Evolutionary conservation across 2,329 filamentous ascomycete genomes (phyloP).

Genomic region (Ceratocystis eucalypticola): DNA sequence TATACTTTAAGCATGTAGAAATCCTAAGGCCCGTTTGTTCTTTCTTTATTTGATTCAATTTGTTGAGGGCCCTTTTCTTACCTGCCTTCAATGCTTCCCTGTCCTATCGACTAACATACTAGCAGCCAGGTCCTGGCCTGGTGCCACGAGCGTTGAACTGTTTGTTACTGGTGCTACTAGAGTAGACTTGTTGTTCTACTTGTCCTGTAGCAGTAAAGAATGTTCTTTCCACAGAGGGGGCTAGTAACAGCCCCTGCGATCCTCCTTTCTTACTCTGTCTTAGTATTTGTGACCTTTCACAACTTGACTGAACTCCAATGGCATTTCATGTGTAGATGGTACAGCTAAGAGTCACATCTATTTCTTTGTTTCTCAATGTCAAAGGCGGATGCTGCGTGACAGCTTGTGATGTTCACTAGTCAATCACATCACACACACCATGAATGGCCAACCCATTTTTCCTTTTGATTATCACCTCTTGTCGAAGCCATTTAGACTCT

Average conservation of each 20-base stretch:
- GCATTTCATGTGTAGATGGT: no score
- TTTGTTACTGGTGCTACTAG: no score
- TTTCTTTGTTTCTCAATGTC: not conserved
- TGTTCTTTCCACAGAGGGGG: not conserved
- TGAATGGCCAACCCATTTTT: no score
- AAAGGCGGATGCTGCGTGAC: not conserved
- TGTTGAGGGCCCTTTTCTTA: conserved; percentile 10
- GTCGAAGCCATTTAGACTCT: no score
- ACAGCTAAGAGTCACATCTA: not conserved
- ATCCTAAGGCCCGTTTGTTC: not conserved
- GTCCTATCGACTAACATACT: not conserved
- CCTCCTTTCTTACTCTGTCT: conserved; percentile 8
- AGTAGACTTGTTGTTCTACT: not conserved
- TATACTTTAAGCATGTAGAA: not conserved
- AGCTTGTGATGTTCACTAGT: not conserved
- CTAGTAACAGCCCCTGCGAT: not conserved
- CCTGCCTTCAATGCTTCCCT: conserved; percentile 9
- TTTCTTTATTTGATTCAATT: conserved; percentile 8
- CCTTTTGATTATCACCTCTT: no score
- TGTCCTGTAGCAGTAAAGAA: not conserved
- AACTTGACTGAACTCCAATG: not conserved
- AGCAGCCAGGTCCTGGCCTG: not conserved
- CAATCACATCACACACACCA: not conserved
- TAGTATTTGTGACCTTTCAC: conserved; percentile 9
- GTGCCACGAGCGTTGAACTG: not conserved